These are phyloP conservation scores for Myxozyma sirexii DNA, from an alignment of 805 yeast genomes.

Conservation along the genomic window DNA sequence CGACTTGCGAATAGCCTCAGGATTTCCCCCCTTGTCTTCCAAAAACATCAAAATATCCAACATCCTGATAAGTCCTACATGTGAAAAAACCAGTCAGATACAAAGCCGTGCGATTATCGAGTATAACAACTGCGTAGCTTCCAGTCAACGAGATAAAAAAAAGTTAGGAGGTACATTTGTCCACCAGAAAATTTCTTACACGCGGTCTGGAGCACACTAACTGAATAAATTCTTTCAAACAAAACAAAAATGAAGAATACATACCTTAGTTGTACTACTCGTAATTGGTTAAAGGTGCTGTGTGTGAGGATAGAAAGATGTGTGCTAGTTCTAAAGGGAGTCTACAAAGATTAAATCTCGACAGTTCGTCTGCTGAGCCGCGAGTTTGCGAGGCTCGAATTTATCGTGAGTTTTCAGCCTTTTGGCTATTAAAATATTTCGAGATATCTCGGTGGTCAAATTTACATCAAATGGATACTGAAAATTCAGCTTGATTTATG, in stretches of 20 bases:
- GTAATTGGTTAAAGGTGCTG: not conserved
- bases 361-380: not conserved
- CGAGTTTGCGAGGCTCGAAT: not conserved
- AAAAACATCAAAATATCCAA: slow-evolving; percentile 90
- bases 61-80: slow-evolving; percentile 50
- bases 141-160: too few species aligned
- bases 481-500: too few species aligned
- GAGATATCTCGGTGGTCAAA: too few species aligned
- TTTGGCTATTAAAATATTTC: too few species aligned
- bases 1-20: slow-evolving; percentile 81
- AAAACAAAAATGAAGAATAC: not conserved
- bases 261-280: not conserved
- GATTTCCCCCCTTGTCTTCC: slow-evolving; percentile 96
- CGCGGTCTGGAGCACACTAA: not conserved
- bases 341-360: not conserved
- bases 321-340: not conserved
- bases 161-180: too few species aligned
- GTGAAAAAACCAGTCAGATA: not conserved
- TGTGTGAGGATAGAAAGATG: not conserved
- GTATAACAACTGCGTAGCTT: too few species aligned
- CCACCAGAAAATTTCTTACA: not conserved
- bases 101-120: not conserved
- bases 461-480: too few species aligned
- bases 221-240: not conserved
- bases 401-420: too few species aligned